phyloP scores from a whole-genome alignment of 257 asterid species.

The Solanum rostratum region DNA sequence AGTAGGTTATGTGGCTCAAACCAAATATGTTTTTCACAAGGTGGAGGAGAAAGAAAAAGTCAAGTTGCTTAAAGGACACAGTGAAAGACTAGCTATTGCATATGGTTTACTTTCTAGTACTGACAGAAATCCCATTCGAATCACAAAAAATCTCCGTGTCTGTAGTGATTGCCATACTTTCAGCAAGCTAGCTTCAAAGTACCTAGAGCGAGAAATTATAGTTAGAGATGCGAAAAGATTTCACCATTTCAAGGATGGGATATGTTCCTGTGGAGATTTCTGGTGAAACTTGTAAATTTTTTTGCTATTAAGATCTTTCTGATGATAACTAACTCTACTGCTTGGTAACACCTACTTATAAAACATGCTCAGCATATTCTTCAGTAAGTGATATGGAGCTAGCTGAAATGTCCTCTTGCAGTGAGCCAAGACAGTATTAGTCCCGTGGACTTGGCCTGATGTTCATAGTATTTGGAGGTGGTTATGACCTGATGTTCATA shows the following conservation, averaged over 20 bases:
- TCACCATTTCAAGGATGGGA: conserved; percentile 68
- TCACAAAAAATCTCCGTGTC: conserved; percentile 66
- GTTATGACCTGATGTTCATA: neutral
- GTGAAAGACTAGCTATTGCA: conserved; percentile 78
- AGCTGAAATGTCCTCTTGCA: neutral
- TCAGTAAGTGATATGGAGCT: neutral
- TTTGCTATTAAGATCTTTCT: neutral
- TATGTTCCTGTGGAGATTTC: conserved; percentile 78
- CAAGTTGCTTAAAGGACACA: conserved; percentile 54
- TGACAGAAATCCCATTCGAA: conserved; percentile 27
- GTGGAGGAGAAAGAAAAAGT: conserved; percentile 49
- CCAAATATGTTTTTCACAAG: conserved; percentile 46
- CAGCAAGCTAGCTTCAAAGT: conserved; percentile 49
- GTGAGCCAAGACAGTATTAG: neutral
- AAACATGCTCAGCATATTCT: neutral
- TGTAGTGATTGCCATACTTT: conserved; percentile 74
- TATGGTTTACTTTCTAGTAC: conserved; percentile 48
- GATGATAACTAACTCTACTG: neutral
- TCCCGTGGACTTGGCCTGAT: neutral
- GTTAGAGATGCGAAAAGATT: conserved; percentile 72
- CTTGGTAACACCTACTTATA: neutral
- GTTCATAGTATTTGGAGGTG: no score
- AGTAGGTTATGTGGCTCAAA: conserved; percentile 58
- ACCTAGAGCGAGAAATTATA: conserved; percentile 39
- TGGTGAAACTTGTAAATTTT: conserved; percentile 32